These are phyloP conservation scores for Colletotrichum gigasporum DNA, from an alignment of 2,329 filamentous ascomycete species.

Conservation along the genomic window DNA sequence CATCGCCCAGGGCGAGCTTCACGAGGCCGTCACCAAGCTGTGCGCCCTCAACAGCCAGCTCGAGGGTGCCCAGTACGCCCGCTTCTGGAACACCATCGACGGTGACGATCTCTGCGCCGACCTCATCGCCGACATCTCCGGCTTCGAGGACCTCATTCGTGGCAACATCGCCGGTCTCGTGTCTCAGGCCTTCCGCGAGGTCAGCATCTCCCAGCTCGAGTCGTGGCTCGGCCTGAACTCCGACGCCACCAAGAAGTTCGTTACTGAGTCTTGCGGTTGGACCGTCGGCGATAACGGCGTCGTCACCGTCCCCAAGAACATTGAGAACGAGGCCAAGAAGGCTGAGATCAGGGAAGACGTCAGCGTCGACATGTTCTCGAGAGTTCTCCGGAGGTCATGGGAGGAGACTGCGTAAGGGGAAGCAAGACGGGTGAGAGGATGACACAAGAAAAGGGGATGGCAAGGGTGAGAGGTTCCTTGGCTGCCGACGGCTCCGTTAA, in stretches of 20 bases:
- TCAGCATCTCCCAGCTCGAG: slow-evolving; percentile 74
- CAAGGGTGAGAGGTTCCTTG: slow-evolving; percentile 8
- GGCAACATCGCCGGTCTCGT: slow-evolving; percentile 89
- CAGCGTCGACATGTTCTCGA: slow-evolving; percentile 84
- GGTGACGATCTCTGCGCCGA: slow-evolving; percentile 96
- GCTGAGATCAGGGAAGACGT: slow-evolving; percentile 96
- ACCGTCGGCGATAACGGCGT: slow-evolving; percentile 72
- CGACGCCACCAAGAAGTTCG: slow-evolving; percentile 78
- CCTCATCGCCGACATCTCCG: slow-evolving; percentile 90
- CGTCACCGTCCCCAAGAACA: slow-evolving; percentile 87
- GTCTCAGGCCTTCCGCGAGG: slow-evolving; percentile 80
- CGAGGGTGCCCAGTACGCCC: slow-evolving; percentile 86
- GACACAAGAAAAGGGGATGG: background rate
- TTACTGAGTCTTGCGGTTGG: slow-evolving; percentile 89
- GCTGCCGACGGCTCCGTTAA: slow-evolving; percentile 28
- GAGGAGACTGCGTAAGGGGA: slow-evolving; percentile 74
- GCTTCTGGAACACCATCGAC: slow-evolving; percentile 94
- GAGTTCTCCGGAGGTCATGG: slow-evolving; percentile 85
- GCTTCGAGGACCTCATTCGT: slow-evolving; percentile 94
- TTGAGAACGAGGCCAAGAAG: slow-evolving; percentile 97
- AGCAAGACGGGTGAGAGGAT: slow-evolving; percentile 11
- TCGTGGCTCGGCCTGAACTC: slow-evolving; percentile 79
- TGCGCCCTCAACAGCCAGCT: slow-evolving; percentile 86
- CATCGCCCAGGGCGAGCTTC: slow-evolving; percentile 74
- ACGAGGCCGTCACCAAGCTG: slow-evolving; percentile 92